Evolutionary conservation across 2,329 filamentous ascomycete genomes (phyloP).

Genomic region (Aspergillus sp.): DNA sequence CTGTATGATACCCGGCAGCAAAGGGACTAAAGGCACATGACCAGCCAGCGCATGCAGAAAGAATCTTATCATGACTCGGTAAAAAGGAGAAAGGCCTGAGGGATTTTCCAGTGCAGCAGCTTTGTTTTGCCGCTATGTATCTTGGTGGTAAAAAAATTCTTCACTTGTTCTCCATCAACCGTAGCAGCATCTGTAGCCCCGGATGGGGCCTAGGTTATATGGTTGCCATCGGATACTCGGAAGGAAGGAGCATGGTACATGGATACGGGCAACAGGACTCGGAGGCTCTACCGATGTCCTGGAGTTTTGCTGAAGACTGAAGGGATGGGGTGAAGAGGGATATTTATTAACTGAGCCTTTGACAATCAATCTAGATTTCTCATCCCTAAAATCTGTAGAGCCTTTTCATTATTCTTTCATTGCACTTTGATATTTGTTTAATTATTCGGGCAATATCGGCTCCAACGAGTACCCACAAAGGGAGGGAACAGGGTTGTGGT

Average conservation of each 20-base stretch:
- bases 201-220: slow-evolving; percentile 9
- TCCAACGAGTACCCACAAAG: slow-evolving; percentile 3
- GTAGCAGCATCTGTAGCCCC: neutral
- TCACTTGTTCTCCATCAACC: slow-evolving; percentile 2
- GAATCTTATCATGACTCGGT: slow-evolving; percentile 4
- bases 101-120: slow-evolving; percentile 1
- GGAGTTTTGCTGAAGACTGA: neutral
- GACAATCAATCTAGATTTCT: too few relatives aligned
- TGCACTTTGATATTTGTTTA: too few relatives aligned
- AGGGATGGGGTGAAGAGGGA: neutral
- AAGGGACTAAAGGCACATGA: slow-evolving; percentile 9
- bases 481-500: slow-evolving; percentile 1
- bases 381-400: too few relatives aligned
- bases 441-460: slow-evolving; percentile 45
- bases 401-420: too few relatives aligned
- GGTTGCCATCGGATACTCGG: slow-evolving; percentile 36
- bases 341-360: too few relatives aligned
- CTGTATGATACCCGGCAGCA: neutral
- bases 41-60: neutral
- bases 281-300: slow-evolving; percentile 17
- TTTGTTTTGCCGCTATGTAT: too few relatives aligned
- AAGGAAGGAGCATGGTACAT: slow-evolving; percentile 31
- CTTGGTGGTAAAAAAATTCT: too few relatives aligned
- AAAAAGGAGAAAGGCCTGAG: slow-evolving; percentile 3
- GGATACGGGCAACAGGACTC: slow-evolving; percentile 22